These are phyloP conservation scores for Pseudogymnoascus sp. DNA, from an alignment of 2,329 filamentous ascomycete genomes.

Conservation along the genomic window DNA sequence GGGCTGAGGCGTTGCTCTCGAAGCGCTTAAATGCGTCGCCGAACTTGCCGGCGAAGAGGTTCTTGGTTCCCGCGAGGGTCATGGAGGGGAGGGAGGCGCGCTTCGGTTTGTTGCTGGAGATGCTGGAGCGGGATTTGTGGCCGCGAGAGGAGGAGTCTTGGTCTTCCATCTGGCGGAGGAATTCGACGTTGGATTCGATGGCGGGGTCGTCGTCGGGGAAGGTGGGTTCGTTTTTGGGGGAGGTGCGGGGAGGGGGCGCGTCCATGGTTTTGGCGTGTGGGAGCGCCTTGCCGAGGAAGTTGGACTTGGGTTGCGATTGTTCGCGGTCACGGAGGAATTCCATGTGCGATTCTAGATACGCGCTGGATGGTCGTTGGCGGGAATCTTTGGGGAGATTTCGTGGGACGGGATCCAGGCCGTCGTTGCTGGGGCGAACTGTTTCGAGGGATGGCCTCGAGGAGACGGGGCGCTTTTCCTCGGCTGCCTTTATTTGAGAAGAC, in stretches of 20 bases:
- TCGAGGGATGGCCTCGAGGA: conserved; percentile 63
- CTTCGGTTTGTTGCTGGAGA: conserved; percentile 51
- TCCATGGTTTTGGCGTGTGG: conserved; percentile 17
- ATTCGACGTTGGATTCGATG: conserved; percentile 75
- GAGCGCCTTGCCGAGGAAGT: conserved; percentile 26
- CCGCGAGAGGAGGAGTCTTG: conserved; percentile 44
- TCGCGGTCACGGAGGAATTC: conserved; percentile 78
- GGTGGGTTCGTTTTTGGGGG: conserved; percentile 29
- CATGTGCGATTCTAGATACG: conserved; percentile 72
- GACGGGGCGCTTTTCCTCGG: conserved; percentile 31
- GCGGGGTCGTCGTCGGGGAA: conserved; percentile 42
- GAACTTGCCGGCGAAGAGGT: conserved; percentile 78
- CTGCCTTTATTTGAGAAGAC: conserved; percentile 26
- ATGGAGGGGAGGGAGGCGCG: conserved; percentile 62
- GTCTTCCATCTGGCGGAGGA: conserved; percentile 68
- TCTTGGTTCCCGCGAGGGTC: conserved; percentile 66
- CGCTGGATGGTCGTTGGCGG: conserved; percentile 68
- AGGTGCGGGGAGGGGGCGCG: conserved; percentile 26
- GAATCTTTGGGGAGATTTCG: conserved; percentile 38
- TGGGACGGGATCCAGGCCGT: conserved; percentile 51
- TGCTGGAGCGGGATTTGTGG: conserved; percentile 42
- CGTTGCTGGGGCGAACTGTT: conserved; percentile 55
- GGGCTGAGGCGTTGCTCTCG: conserved; percentile 47
- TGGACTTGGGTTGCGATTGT: conserved; percentile 18
- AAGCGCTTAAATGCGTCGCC: conserved; percentile 92